Evolutionary conservation across 495 filamentous ascomycete species (phyloP), one percentile per base, ranked within the genome.

Genomic region (Neurospora sp.): DNA sequence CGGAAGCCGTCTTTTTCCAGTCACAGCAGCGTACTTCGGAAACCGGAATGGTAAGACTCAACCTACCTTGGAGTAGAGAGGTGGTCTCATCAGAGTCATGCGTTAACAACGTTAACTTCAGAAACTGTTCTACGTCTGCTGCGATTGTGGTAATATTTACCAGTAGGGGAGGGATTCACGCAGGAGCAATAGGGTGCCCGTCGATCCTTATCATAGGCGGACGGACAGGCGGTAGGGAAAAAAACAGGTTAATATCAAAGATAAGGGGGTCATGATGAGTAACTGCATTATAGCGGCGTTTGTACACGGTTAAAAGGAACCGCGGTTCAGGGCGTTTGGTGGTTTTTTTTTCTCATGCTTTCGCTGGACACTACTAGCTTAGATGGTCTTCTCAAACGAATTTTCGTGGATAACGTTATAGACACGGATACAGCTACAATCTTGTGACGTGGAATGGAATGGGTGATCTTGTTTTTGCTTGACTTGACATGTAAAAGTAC

Each of bases 51-150:
- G 96, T 98, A 80, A 88, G 91, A 69, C 69, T 60, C 46, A 31
- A 31, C 10, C 11, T 40, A 46, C 5, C 8, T 71, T 10, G 20
- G 46, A 20, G 9, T 23, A 6, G 9, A 71, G 80, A 10, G 46
- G 46, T 10, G 44, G 44, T 54, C 20, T 60, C 49, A 14, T 11
- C 49, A 60, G n/a, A 69, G 70, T 12, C 31, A 18, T 11, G 49
- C 71, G 75, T 79, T 85, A 74, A 85, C 75, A 5, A 16, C 14
- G 18, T 20, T n/a, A 20, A n/a, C 5, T 39, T 49, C 75, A 98
- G 95, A 97, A 95, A 94, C 88, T 99, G 14, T 99, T 97, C 83
- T 97, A 94, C 81, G 96, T 98, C 60, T 99, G 96, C 85, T 95
- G 93, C 85, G 87, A 88, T 31, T 99, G 96, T 81, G 93, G 93